These are phyloP conservation scores for Bothriochloa decipiens DNA, from an alignment of 176 grass and related monocot species.

Conservation along the genomic window DNA sequence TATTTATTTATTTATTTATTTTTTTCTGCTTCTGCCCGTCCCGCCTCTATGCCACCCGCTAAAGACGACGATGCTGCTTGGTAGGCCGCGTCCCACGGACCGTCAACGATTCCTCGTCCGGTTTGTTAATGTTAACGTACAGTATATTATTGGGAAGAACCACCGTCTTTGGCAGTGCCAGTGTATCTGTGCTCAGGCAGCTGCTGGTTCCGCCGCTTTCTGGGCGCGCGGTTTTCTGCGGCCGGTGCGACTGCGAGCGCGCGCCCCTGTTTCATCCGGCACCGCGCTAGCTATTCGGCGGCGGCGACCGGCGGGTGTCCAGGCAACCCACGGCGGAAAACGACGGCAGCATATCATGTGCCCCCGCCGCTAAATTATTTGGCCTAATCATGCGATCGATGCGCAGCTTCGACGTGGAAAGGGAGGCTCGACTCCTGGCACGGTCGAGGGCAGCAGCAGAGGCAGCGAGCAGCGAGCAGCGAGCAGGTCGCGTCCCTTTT, in stretches of 20 bases:
- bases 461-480: not conserved
- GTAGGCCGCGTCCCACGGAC: not conserved
- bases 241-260: not conserved
- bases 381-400: not conserved
- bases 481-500: constrained; percentile 31
- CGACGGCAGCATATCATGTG: not conserved
- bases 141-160: not conserved
- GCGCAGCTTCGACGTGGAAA: constrained; percentile 1
- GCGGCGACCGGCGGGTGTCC: not conserved
- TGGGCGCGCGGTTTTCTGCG: not conserved
- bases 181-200: not conserved
- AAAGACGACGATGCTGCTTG: not conserved
- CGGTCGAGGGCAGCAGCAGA: constrained; percentile 11
- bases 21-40: not conserved
- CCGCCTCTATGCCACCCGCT: not conserved
- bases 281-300: not conserved
- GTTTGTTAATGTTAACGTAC: not conserved
- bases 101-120: not conserved
- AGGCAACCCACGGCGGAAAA: not conserved
- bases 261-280: not conserved
- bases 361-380: not conserved
- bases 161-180: not conserved
- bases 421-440: not conserved
- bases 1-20: too few relatives aligned
- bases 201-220: constrained; percentile 8